A percentile compares a stretch with the other conserved stretches of the same genome.
Evolutionary conservation across 257 asterid genomes (phyloP).

Genomic region (Fraxinus quadrangulata): DNA sequence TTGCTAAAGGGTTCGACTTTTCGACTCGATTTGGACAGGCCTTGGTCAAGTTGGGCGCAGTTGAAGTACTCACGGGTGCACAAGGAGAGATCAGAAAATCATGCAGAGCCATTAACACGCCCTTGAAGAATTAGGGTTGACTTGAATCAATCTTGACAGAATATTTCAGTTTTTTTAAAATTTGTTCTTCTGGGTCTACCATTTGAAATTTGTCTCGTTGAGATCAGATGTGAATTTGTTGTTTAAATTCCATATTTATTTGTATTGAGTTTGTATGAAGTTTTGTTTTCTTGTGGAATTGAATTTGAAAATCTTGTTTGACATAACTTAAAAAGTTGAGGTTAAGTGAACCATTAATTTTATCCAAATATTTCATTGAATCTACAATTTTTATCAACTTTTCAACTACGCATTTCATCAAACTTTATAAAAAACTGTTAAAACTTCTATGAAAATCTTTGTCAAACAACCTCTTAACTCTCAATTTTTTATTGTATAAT

Average conservation of each 20-base stretch:
- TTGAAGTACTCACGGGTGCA: conserved; percentile 45
- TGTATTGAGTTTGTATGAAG: not conserved
- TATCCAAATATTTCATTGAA: too few species aligned
- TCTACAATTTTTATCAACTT: too few species aligned
- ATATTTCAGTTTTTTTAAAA: not conserved
- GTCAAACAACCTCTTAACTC: too few species aligned
- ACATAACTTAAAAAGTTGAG: too few species aligned
- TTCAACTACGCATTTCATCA: too few species aligned
- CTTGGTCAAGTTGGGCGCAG: conserved; percentile 57
- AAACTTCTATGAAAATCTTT: too few species aligned
- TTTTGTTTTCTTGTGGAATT: too few species aligned
- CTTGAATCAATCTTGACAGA: not conserved
- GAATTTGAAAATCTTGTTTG: too few species aligned
- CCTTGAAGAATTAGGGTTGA: not conserved
- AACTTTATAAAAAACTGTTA: too few species aligned
- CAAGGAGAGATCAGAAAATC: conserved; percentile 53
- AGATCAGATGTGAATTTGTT: too few species aligned
- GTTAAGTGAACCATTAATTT: too few species aligned
- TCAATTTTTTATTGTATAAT: too few species aligned
- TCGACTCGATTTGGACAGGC: conserved; percentile 48
- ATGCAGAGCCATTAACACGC: conserved; percentile 31
- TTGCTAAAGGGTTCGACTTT: conserved; percentile 39
- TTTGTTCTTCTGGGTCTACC: not conserved
- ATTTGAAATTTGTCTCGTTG: not conserved
- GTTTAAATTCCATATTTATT: not conserved